Evolutionary conservation across 768 basidiomycete species (phyloP).

Genomic region (Suillus plorans): DNA sequence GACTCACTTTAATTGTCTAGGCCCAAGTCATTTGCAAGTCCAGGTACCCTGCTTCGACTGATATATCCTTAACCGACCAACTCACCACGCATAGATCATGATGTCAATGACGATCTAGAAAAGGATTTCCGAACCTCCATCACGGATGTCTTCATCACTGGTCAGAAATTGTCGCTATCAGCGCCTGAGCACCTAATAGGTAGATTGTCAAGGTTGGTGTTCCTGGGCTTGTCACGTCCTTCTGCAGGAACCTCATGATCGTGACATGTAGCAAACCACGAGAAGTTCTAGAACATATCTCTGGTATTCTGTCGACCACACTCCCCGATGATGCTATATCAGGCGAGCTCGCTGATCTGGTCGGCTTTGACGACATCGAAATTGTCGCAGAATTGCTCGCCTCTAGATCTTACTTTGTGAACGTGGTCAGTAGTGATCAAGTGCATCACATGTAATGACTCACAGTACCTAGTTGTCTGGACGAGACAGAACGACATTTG

Average conservation of each 20-base stretch:
- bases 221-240: not conserved
- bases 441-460: not conserved
- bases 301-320: constrained; percentile 45
- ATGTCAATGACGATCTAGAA: not conserved
- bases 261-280: constrained; percentile 1
- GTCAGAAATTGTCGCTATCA: not conserved
- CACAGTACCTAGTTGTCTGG: not conserved
- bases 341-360: constrained; percentile 70
- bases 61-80: not conserved
- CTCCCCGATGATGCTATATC: constrained; percentile 71
- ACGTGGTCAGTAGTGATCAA: constrained; percentile 42
- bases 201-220: constrained; percentile 1
- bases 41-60: not conserved
- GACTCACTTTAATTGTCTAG: not conserved
- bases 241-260: not conserved
- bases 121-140: not conserved
- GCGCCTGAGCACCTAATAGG: not conserved
- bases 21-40: not conserved
- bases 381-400: constrained; percentile 69
- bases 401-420: constrained; percentile 47
- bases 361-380: constrained; percentile 86
- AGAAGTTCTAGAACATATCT: constrained; percentile 20
- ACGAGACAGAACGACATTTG: too few species aligned
- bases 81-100: not conserved
- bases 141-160: not conserved